Evolutionary conservation across 768 basidiomycete species (phyloP).

Genomic region (Trametes coccinea): DNA sequence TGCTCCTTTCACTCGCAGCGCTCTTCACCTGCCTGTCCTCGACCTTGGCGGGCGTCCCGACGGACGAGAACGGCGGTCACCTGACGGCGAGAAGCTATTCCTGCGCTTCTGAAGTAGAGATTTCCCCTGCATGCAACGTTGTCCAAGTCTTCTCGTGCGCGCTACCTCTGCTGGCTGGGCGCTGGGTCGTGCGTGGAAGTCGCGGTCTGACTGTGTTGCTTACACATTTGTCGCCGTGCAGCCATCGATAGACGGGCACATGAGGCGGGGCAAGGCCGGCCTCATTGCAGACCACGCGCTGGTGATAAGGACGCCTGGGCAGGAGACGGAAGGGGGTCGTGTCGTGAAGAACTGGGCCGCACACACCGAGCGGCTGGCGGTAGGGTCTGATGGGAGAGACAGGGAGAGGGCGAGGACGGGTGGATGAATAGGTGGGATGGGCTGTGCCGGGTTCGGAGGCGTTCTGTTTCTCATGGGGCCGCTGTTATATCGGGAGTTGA

Average conservation of each 20-base stretch:
- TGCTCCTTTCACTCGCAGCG: too few species aligned
- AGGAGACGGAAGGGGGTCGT: background rate
- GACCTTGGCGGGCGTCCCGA: background rate
- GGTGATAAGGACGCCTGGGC: constrained; percentile 8
- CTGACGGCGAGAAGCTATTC: background rate
- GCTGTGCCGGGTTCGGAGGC: background rate
- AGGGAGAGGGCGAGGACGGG: background rate
- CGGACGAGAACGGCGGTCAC: background rate
- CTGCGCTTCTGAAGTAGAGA: background rate
- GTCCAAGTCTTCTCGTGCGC: too few species aligned
- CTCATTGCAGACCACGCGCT: constrained; percentile 18
- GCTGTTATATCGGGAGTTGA: background rate
- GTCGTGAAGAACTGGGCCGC: background rate
- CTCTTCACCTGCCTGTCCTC: too few species aligned
- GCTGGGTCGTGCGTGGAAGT: too few species aligned
- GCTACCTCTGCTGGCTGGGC: too few species aligned
- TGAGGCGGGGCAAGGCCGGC: constrained; percentile 17
- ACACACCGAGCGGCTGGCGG: background rate
- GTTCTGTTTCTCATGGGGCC: constrained; percentile 8
- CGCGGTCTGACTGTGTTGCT: background rate
- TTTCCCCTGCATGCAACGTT: too few species aligned
- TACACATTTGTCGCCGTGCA: background rate
- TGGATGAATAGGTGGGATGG: background rate
- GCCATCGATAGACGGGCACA: constrained; percentile 19
- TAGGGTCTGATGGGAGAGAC: constrained; percentile 8